Base-by-base conservation (phyloP, 2,329 filamentous ascomycete species). In the Uncinocarpus reesii region DNA sequence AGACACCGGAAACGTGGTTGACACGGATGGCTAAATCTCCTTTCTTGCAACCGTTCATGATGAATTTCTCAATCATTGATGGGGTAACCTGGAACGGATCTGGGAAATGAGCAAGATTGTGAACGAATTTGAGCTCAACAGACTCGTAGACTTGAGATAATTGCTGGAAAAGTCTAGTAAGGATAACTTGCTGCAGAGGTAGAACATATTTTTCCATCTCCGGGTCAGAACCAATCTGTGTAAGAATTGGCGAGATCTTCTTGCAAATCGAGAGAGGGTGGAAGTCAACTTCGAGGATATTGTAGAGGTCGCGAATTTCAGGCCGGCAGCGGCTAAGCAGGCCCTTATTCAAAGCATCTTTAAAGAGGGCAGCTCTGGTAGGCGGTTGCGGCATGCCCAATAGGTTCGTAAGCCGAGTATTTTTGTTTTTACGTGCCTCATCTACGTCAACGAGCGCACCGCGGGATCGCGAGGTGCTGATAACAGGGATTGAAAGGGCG, bases 41-140 rank as follows among this genome's bases (percentile, higher is more conserved):
- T 79, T 98, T 98, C 81, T 98, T 98, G 79, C 94, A 96, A 55
- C 92, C 92, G 69, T 98, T 98, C 92, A 98, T 98, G 76, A 98
- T 96, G 76, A 98, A 98, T 74, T 96, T 98, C 76, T 98, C 92
- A 57, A 98, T 93, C 53, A 86, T 94, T 56, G 83, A 81, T 47
- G 85, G 82, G 55, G 79, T 84, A 57, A 96, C 88, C 71, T 95
- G 84, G 78, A 93, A 96, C 35, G 92, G 87, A 65, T 94, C 89
- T 7, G 92, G 92, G 77, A 98, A 98, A 63, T 92, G 79, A 54
- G 92, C 92, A 47, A 98, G 83, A 61, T 86, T 83, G 66, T 95
- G 84, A 40, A 98, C 90, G 60, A 96, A 96, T 60, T 80, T 79
- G 53, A 98, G 78, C 66, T 96, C 88, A 49, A 98, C 90, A 38